phyloP scores from a whole-genome alignment of 192 early-diverging fungal genomes.

The Umbelopsis isabellina region DNA sequence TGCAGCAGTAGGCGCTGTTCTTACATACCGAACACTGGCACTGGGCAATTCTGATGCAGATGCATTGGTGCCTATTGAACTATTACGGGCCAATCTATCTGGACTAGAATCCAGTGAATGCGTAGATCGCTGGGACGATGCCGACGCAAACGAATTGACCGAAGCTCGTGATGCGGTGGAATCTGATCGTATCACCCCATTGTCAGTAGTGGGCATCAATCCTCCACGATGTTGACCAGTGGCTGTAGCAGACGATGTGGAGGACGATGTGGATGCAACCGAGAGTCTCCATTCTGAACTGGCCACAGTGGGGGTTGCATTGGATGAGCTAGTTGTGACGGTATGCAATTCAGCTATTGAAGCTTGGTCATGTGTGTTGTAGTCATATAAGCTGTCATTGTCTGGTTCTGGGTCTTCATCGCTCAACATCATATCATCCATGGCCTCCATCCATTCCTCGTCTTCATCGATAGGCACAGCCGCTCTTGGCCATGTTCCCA shows the following conservation, averaged over 20 bases:
- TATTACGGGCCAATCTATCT: constrained; percentile 29
- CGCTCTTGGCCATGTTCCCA: constrained; percentile 42
- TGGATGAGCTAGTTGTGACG: neutral
- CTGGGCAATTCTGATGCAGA: constrained; percentile 8
- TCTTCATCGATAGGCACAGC: constrained; percentile 46
- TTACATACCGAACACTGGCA: constrained; percentile 15
- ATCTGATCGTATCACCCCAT: constrained; percentile 24
- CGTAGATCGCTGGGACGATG: constrained; percentile 23
- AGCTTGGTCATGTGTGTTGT: constrained; percentile 1
- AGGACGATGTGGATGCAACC: neutral
- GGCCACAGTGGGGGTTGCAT: neutral
- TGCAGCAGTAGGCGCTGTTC: neutral
- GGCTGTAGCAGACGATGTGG: constrained; percentile 8
- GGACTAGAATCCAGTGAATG: constrained; percentile 30
- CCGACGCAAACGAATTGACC: constrained; percentile 9
- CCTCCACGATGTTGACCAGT: neutral
- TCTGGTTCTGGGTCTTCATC: neutral
- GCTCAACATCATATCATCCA: neutral
- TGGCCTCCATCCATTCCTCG: constrained; percentile 27
- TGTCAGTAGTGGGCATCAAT: neutral
- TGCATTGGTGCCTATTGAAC: constrained; percentile 24
- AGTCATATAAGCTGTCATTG: constrained; percentile 21
- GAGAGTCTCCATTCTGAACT: neutral
- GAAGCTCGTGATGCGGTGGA: constrained; percentile 32
- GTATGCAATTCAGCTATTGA: neutral